These are phyloP conservation scores for Eucalyptus tenuipes DNA, from an alignment of 345 rosid species.

Conservation along the genomic window DNA sequence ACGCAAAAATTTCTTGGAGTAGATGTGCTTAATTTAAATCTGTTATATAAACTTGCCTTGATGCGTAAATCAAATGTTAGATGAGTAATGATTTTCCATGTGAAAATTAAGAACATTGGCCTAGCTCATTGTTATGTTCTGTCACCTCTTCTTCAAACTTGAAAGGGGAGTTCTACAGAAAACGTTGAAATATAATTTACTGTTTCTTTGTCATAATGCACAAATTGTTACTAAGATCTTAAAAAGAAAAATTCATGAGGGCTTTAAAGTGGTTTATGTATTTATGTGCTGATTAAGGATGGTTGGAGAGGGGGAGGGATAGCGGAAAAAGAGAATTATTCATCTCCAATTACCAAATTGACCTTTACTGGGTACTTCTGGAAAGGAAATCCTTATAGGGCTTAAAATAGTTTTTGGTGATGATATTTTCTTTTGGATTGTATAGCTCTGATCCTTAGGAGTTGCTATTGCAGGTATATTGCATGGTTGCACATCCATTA, in stretches of 20 bases:
- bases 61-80: background rate
- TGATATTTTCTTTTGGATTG: background rate
- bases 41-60: background rate
- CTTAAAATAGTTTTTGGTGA: background rate
- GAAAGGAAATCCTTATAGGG: background rate
- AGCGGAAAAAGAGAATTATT: background rate
- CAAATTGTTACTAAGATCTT: background rate
- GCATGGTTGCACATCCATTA: constrained; percentile 96
- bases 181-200: background rate
- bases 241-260: background rate
- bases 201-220: background rate
- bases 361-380: background rate
- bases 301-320: background rate
- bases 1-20: background rate
- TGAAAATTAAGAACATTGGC: background rate
- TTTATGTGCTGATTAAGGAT: background rate
- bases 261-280: background rate
- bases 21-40: background rate
- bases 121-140: background rate
- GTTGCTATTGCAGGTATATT: constrained; percentile 61
- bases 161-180: background rate
- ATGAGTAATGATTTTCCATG: background rate
- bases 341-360: background rate
- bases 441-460: constrained; percentile 1
- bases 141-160: background rate